A percentile compares a stretch with the other conserved stretches of the same genome.
These are phyloP conservation scores for Diatrype stigma DNA, from an alignment of 2,329 filamentous ascomycete species.

Conservation along the genomic window DNA sequence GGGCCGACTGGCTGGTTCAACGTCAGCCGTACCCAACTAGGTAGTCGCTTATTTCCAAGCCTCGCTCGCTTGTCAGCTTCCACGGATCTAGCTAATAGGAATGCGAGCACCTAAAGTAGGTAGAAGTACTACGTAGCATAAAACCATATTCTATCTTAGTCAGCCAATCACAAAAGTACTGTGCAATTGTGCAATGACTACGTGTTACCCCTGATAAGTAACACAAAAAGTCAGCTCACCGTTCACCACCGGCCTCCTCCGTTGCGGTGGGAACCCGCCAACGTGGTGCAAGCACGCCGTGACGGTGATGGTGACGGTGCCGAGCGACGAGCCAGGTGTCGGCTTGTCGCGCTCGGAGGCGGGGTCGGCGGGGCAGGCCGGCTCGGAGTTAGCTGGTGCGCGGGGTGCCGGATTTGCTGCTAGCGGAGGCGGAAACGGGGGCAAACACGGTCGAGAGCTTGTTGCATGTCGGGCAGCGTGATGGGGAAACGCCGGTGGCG, in stretches of 20 bases:
- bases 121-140: too few species aligned
- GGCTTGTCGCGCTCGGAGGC: too few species aligned
- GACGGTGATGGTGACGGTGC: background rate
- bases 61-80: background rate
- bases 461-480: slow-evolving; percentile 54
- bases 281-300: background rate
- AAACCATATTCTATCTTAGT: too few species aligned
- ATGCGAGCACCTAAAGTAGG: too few species aligned
- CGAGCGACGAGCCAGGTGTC: background rate
- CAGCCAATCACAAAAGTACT: too few species aligned
- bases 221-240: too few species aligned
- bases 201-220: too few species aligned
- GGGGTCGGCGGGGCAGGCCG: slow-evolving; percentile 15
- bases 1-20: too few species aligned
- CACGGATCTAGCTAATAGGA: background rate
- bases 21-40: background rate
- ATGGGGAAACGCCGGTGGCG: slow-evolving; percentile 43
- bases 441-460: slow-evolving; percentile 55
- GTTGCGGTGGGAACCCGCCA: background rate
- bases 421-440: slow-evolving; percentile 51
- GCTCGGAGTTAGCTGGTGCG: slow-evolving; percentile 53
- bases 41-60: too few species aligned
- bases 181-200: too few species aligned
- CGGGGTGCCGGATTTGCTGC: slow-evolving; percentile 53
- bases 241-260: too few species aligned